phyloP scores from a whole-genome alignment of 208 protist species.

The Leishmania mexicana region DNA sequence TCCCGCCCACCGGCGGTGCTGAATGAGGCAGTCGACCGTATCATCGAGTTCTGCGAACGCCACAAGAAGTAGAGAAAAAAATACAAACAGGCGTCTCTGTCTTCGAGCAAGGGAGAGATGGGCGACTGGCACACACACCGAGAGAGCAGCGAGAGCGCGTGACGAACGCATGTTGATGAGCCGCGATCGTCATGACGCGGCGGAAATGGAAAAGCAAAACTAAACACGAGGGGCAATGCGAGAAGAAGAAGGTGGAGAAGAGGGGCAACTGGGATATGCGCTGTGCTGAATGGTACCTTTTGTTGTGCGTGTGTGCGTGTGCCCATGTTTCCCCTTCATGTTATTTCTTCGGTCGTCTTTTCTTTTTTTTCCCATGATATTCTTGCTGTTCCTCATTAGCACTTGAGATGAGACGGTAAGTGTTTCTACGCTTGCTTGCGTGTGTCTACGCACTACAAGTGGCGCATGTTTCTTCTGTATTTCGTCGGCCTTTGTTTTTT shows the following conservation, averaged over 20 bases:
- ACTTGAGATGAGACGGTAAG: neutral
- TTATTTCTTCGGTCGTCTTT: neutral
- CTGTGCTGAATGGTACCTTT: neutral
- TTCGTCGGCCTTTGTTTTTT: too few relatives aligned
- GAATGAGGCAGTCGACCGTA: conserved; percentile 75
- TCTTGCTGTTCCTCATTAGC: neutral
- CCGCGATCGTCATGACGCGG: neutral
- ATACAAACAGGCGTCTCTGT: neutral
- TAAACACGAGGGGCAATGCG: neutral
- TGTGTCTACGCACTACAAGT: neutral
- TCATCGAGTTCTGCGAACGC: conserved; percentile 75
- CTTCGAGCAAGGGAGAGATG: neutral
- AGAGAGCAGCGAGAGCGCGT: neutral
- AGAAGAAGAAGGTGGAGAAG: neutral
- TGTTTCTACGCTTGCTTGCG: neutral
- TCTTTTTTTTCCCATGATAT: neutral
- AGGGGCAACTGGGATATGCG: neutral
- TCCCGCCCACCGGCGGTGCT: conserved; percentile 71
- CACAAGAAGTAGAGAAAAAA: conserved; percentile 34
- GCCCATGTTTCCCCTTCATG: neutral
- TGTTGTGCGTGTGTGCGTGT: neutral
- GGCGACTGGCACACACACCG: too few relatives aligned
- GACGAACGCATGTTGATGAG: neutral
- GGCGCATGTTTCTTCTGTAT: neutral
- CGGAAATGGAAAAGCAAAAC: neutral